Base-by-base conservation (phyloP, 192 early-diverging fungal species). In the Coemansia sp. region DNA sequence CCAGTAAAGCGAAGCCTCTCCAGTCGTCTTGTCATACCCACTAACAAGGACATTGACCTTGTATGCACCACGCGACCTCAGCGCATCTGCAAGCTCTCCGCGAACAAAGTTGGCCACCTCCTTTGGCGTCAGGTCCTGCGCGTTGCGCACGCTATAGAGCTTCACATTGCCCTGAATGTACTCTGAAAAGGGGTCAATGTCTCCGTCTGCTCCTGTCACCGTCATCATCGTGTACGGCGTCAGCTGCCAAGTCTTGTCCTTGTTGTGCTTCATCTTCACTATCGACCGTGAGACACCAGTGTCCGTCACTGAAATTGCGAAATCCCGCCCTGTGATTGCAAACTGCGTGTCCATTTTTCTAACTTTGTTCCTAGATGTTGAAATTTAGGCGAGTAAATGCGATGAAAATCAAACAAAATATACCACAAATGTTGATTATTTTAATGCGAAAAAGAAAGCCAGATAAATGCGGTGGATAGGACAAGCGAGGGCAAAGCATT, bases 171-270 rank as follows among this genome's bases (percentile, higher is more conserved):
- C 84, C 73, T 96, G 92, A 66, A 99, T 91, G 79, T 93, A 99
- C 82, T 99, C 96, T 31, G 94, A 88, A 85, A 97, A 99, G 65
- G 95, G 89, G 26, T 90, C 89, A 7, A 93, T 92, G 71, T 99
- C 96, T 53, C 95, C 95, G 5, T 92, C 83, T 79, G 94, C 95
- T 61, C 96, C 96, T 31, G 89, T 82, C 64, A 90, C 95, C 35
- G 94, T 67, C 88, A 99, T 86, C 12, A 95, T 63, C 5, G 88
- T 91, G 66, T 94, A 87, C 58, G 88, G 78, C 79, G 89, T 94
- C 52, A 99, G 85, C 20, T 85, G 83, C 55, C 91, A 87, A 29
- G 92, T 89, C 86, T 97, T 97, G 88, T 99, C 93, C 75, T 94
- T 91, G 34, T 87, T 89, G 63, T 86, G 78, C 82, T 99, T 99